A percentile compares a stretch with the other conserved stretches of the same genome.
Conservation (phyloP, 345 rosid genomes). For the Euclidium syriacum region DNA sequence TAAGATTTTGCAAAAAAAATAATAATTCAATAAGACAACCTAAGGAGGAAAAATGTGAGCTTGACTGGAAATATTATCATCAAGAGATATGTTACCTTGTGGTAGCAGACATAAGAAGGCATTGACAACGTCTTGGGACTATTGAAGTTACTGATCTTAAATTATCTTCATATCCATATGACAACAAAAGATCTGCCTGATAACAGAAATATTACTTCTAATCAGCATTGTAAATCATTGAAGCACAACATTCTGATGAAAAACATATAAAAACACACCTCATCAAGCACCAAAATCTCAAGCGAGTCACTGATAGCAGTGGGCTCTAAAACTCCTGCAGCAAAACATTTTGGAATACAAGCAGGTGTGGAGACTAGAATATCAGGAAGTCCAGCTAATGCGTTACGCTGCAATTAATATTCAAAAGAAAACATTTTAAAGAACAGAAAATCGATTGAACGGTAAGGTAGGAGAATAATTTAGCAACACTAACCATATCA, state of each 20-base stretch:
- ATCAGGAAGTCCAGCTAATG: conserved; percentile 69
- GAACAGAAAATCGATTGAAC: not conserved
- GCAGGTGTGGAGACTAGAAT: conserved; percentile 78
- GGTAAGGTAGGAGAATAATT: not conserved
- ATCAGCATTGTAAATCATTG: conserved; percentile 9
- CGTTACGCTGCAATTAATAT: conserved; percentile 48
- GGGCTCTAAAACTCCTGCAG: conserved; percentile 59
- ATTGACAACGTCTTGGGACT: conserved; percentile 78
- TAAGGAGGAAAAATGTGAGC: not conserved
- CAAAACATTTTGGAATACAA: conserved; percentile 74
- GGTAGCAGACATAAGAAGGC: conserved; percentile 98
- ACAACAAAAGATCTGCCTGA: conserved; percentile 93
- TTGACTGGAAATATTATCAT: not conserved
- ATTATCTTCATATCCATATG: conserved; percentile 91
- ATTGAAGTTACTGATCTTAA: conserved; percentile 67
- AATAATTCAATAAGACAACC: not conserved
- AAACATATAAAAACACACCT: conserved; percentile 43
- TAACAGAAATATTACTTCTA: conserved; percentile 31
- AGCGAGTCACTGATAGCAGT: conserved; percentile 56
- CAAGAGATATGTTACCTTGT: conserved; percentile 46
- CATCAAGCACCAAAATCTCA: conserved; percentile 82
- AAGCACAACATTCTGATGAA: not conserved
- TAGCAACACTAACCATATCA: conserved; percentile 58
- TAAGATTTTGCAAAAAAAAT: conserved; percentile 37
- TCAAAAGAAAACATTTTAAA: not conserved